Conservation (phyloP, 768 basidiomycete species). For the Melanogaster broomeanus region DNA sequence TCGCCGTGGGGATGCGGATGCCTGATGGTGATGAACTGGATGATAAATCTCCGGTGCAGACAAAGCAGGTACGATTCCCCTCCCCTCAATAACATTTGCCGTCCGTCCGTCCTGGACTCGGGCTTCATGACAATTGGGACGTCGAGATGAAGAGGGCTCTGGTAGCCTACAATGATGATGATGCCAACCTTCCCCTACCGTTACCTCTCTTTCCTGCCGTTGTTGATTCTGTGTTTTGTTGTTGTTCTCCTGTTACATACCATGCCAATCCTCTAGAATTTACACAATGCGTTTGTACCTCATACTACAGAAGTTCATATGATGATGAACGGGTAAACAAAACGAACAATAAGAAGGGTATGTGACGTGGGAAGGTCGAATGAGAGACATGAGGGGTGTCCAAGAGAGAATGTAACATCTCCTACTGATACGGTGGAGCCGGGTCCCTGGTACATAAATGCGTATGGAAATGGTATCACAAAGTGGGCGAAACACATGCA, state of each 20-base stretch:
- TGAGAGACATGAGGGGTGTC: background rate
- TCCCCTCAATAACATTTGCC: conserved; percentile 36
- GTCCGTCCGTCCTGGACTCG: conserved; percentile 4
- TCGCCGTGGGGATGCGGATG: background rate
- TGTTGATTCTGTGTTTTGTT: background rate
- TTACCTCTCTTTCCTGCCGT: no score
- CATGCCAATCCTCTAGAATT: conserved; percentile 11
- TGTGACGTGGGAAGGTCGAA: conserved; percentile 13
- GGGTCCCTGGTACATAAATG: conserved; percentile 9
- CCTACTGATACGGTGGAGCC: conserved; percentile 7
- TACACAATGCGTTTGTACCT: conserved; percentile 11
- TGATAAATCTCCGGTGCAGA: background rate
- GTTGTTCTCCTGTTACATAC: background rate
- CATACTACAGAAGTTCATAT: conserved; percentile 13
- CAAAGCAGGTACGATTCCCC: conserved; percentile 37
- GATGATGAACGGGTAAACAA: conserved; percentile 11
- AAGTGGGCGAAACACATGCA: conserved; percentile 1
- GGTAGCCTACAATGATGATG: background rate
- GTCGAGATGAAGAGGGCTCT: background rate
- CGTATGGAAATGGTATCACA: conserved; percentile 1
- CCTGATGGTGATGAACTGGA: background rate
- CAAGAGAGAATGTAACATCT: background rate
- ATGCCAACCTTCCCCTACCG: background rate
- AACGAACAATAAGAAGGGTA: conserved; percentile 27
- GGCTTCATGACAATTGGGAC: background rate